Evolutionary conservation across 495 filamentous ascomycete species (phyloP).

Genomic region (Penicillium desertorum): DNA sequence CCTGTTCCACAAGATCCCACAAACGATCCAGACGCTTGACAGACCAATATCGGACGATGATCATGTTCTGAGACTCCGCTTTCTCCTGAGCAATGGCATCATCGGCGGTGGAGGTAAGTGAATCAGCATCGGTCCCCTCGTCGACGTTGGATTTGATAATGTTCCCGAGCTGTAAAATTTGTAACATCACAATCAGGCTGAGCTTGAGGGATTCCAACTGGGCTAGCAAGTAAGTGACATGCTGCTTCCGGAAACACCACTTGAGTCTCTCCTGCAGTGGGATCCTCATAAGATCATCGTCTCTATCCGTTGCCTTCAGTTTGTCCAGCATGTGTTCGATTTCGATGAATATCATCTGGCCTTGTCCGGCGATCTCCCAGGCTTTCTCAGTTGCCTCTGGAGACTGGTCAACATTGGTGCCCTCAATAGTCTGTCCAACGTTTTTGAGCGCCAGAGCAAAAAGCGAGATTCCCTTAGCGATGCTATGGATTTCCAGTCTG

Average conservation of each 20-base stretch:
- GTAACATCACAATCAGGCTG: slow-evolving; percentile 44
- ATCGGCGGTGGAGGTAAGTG: slow-evolving; percentile 13
- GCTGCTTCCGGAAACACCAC: slow-evolving; percentile 47
- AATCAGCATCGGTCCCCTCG: not conserved
- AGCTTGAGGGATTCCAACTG: slow-evolving; percentile 48
- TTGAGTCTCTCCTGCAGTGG: slow-evolving; percentile 41
- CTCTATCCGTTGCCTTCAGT: slow-evolving; percentile 36
- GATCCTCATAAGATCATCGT: slow-evolving; percentile 30
- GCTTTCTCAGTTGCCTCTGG: slow-evolving; percentile 39
- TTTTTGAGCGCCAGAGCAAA: slow-evolving; percentile 48
- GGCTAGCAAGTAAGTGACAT: slow-evolving; percentile 46
- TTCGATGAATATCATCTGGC: slow-evolving; percentile 43
- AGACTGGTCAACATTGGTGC: slow-evolving; percentile 28
- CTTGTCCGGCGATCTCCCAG: slow-evolving; percentile 42
- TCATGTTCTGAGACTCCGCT: slow-evolving; percentile 49
- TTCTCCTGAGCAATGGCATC: slow-evolving; percentile 44
- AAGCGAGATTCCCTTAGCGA: slow-evolving; percentile 46
- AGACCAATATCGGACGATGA: slow-evolving; percentile 48
- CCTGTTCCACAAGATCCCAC: slow-evolving; percentile 41
- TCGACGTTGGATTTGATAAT: slow-evolving; percentile 17
- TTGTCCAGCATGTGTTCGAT: slow-evolving; percentile 47
- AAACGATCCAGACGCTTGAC: slow-evolving; percentile 41
- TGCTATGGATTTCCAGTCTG: slow-evolving; percentile 46
- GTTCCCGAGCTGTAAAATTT: slow-evolving; percentile 40
- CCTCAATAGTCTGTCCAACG: slow-evolving; percentile 36